Conservation (phyloP, 192 early-diverging fungal genomes). For the Obelidium mucronatum region DNA sequence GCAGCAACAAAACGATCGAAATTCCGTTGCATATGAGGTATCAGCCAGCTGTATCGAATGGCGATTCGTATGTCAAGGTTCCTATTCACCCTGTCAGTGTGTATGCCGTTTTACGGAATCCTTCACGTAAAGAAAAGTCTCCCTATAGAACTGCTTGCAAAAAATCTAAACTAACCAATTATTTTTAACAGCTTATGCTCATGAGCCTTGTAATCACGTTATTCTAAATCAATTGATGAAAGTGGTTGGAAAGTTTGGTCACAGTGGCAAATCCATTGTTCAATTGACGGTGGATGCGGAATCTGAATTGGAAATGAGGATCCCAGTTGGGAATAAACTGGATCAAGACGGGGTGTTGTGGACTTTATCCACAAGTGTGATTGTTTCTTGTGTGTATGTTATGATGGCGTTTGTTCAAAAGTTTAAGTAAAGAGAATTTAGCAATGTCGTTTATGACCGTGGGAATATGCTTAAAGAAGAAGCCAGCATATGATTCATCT, state of each 20-base stretch:
- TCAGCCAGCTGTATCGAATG: slow-evolving; percentile 3
- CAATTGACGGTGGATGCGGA: background rate
- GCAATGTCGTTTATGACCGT: too few relatives aligned
- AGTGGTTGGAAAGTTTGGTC: too few relatives aligned
- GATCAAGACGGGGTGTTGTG: background rate
- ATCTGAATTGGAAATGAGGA: background rate
- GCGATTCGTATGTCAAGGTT: slow-evolving; percentile 1
- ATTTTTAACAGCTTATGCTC: too few relatives aligned
- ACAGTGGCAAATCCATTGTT: background rate
- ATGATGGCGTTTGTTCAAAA: slow-evolving; percentile 2
- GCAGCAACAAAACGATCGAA: background rate
- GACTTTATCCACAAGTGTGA: slow-evolving; percentile 3
- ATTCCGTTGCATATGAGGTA: slow-evolving; percentile 24
- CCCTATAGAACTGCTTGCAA: too few relatives aligned
- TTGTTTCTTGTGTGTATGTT: slow-evolving; percentile 5
- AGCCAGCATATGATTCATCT: background rate
- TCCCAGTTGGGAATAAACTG: background rate
- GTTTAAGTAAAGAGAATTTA: background rate
- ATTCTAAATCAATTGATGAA: too few relatives aligned
- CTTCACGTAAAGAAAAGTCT: background rate
- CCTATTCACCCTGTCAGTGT: background rate
- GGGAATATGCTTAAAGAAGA: background rate
- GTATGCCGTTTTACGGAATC: background rate
- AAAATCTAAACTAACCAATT: too few relatives aligned
- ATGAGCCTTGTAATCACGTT: too few relatives aligned